These are phyloP conservation scores for Penicillium pancosmium DNA, from an alignment of 495 filamentous ascomycete species.

Conservation along the genomic window DNA sequence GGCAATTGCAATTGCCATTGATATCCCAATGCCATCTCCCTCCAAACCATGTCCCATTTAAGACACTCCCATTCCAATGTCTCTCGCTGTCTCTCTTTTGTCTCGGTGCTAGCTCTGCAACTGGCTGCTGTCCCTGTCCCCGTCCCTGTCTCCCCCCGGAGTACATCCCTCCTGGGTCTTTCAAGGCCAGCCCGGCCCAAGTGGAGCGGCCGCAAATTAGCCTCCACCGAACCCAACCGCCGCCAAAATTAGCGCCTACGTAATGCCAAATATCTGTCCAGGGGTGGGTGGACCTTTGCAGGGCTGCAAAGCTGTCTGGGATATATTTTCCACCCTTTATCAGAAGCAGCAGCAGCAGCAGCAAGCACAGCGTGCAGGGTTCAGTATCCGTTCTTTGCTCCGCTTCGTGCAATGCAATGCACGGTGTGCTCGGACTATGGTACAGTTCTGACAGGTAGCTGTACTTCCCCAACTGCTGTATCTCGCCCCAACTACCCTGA, in stretches of 20 bases:
- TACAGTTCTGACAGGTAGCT: background rate
- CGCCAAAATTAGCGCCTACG: background rate
- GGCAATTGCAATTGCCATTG: too few relatives aligned
- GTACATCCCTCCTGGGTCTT: constrained; percentile 7
- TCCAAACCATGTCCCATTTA: too few relatives aligned
- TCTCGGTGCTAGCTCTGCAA: background rate
- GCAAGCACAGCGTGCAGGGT: background rate
- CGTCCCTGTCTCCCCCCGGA: background rate
- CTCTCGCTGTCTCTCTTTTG: background rate
- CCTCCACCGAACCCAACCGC: constrained; percentile 11
- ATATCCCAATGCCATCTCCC: too few relatives aligned
- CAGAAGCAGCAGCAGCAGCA: background rate
- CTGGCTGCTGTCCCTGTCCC: background rate
- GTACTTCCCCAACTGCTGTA: background rate
- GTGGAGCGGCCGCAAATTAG: constrained; percentile 8
- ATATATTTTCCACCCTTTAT: constrained; percentile 3
- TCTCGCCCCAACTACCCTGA: background rate
- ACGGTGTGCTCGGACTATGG: background rate
- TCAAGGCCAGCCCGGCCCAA: constrained; percentile 1
- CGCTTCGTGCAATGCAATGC: too few relatives aligned
- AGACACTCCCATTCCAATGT: too few relatives aligned
- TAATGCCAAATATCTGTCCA: background rate
- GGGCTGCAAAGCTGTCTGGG: background rate
- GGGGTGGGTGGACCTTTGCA: background rate
- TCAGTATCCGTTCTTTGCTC: too few relatives aligned